Base-by-base conservation (phyloP, 176 grass and related monocot genomes). In the Paspalum notatum region DNA sequence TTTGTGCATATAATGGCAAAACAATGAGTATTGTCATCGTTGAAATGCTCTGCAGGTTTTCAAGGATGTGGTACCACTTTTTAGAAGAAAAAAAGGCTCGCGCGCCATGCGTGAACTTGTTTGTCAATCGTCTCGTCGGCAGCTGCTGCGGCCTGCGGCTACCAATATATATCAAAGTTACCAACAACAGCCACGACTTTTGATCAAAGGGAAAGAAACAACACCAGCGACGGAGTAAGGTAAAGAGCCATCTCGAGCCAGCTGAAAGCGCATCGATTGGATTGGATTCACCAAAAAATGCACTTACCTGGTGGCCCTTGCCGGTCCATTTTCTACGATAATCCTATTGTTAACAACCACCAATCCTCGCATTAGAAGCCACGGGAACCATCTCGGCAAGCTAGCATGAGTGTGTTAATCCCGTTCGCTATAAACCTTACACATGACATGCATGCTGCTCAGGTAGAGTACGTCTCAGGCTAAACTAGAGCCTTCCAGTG, bases 351-450 rank as follows among this genome's bases (percentile, higher is more conserved):
- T 32, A 32, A 32, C 32, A 32, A 32, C 14, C 9, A 17, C 68
- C 12, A 55, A 80, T 46, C 40, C 12, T 45, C 24, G 65, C 50
- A 50, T 22, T 21, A 53, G 52, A 62, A 82, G 55, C 10, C 80
- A 62, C 56, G 43, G 25, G 79, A 82, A 72, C 55, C 66, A 50
- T 50, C 55, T 27, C 25, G 75, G 5, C 22, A 3, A 49, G 44
- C 22, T 13, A 7, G 4, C 25, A 32, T 32, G n/a, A n/a, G 32
- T 32, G 60, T 37, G 61, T 8, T 16, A 63, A 63, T 17, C 61
- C 8, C 12, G 7, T 21, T 32, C 7, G 26, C 59, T 7, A 12
- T n/a, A n/a, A n/a, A n/a, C n/a, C 32, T 3, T 32, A 32, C 3
- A 32, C 32, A 32, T n/a, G n/a, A n/a, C 32, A 32, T 32, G 32